Evolutionary conservation across 305 asterid genomes (phyloP), one percentile per base, ranked within the genome.

Genomic region (Fraxinus sp.): DNA sequence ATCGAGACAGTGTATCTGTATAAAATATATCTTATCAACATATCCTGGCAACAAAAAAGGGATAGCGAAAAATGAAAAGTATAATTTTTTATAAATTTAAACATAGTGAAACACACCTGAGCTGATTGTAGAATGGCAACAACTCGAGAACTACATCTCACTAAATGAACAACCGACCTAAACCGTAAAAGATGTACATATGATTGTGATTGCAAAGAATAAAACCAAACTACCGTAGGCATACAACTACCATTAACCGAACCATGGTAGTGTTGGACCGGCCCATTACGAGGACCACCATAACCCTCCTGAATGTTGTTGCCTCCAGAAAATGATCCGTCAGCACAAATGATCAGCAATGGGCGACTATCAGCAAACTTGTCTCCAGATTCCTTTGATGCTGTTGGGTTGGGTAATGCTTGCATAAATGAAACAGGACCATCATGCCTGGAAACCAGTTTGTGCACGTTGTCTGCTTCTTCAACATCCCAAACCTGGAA

Each of bases 401-500:
- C 82, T 66, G 88, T 37, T 36, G 90, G 93, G 71, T 87, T 89
- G n/a, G 95, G 97, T 75, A 86, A 73, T 73, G 87, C 78, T 90
- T 95, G 96, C 93, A 95, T 81, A 77, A 93, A 92, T 24, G 98
- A 92, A 87, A 96, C 98, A 30, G 95, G 92, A 52, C 99, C 98
- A 84, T 96, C 99, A 79, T 93, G 93, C 89, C 97, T 92, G 62
- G 98, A 85, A 80, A 95, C 98, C 84, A 96, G 81, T 86, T 88
- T 91, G 75, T 86, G 91, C 80, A 96, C 98, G 84, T 93, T 93
- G 85, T 91, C 91, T 28, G 92, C 96, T 75, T 85, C 94, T 85
- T 96, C 97, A 80, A 93, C 97, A 89, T 96, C 98, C 99, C 99
- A 96, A 79, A 95, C 92, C 91, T 95, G 97, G 91, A 93, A 96